These are phyloP conservation scores for Chlorociboria aeruginascens DNA, from an alignment of 495 filamentous ascomycete genomes.

Conservation along the genomic window DNA sequence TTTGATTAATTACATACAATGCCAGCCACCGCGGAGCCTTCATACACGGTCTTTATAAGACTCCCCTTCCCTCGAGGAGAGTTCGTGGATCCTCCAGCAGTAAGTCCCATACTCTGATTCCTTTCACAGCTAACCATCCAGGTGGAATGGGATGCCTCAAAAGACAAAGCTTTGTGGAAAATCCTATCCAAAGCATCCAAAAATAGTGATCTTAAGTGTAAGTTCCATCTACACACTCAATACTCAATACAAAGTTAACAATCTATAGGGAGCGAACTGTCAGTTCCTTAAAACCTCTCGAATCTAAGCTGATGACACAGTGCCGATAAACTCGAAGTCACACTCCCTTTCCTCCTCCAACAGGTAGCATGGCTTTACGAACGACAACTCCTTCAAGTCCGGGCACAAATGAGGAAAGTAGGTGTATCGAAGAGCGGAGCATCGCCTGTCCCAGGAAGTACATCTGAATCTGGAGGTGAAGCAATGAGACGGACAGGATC, in stretches of 20 bases:
- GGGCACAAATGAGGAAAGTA: slow-evolving; percentile 79
- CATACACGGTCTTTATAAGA: slow-evolving; percentile 70
- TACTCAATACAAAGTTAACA: slow-evolving; percentile 5
- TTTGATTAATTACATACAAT: background rate
- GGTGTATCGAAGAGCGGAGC: slow-evolving; percentile 31
- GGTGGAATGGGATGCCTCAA: slow-evolving; percentile 52
- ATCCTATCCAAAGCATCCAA: slow-evolving; percentile 65
- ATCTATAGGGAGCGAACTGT: slow-evolving; percentile 70
- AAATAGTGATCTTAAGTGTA: slow-evolving; percentile 74
- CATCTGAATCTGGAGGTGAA: slow-evolving; percentile 36
- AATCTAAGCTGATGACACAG: slow-evolving; percentile 25
- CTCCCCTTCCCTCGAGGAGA: slow-evolving; percentile 77
- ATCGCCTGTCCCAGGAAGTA: slow-evolving; percentile 34
- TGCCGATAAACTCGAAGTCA: slow-evolving; percentile 56
- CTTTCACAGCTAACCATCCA: slow-evolving; percentile 13
- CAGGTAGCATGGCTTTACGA: slow-evolving; percentile 94
- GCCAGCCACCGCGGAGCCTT: slow-evolving; percentile 25
- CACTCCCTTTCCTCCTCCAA: slow-evolving; percentile 79
- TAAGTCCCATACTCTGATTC: slow-evolving; percentile 27
- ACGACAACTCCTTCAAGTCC: slow-evolving; percentile 74
- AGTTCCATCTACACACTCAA: slow-evolving; percentile 18
- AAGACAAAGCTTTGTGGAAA: slow-evolving; percentile 85
- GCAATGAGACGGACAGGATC: slow-evolving; percentile 46
- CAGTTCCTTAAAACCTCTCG: slow-evolving; percentile 20
- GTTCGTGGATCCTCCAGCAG: slow-evolving; percentile 83